Evolutionary conservation across 768 basidiomycete genomes (phyloP).

Genomic region (Nidula microcarpa): DNA sequence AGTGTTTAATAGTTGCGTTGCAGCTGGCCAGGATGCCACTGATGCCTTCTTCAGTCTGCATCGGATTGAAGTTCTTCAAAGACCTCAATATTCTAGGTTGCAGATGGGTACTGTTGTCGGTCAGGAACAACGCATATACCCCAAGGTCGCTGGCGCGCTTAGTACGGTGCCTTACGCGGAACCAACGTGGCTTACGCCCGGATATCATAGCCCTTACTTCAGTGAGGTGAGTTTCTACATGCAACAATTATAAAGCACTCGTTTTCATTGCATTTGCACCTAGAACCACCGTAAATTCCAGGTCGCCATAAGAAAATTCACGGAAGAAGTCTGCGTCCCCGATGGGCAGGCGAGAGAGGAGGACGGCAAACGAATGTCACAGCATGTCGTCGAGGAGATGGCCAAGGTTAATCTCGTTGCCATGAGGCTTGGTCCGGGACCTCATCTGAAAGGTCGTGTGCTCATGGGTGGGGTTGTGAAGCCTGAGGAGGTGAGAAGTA

Average conservation of each 20-base stretch:
- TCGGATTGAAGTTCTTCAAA: slow-evolving; percentile 75
- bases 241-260: neutral
- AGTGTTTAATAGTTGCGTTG: neutral
- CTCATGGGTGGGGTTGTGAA: slow-evolving; percentile 73
- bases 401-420: slow-evolving; percentile 37
- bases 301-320: slow-evolving; percentile 60
- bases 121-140: slow-evolving; percentile 50
- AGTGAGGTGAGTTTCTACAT: slow-evolving; percentile 48
- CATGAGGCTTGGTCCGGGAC: slow-evolving; percentile 86
- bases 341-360: slow-evolving; percentile 65
- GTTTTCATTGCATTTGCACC: slow-evolving; percentile 1
- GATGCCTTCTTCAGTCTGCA: slow-evolving; percentile 89
- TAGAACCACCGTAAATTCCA: slow-evolving; percentile 61
- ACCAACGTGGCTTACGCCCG: slow-evolving; percentile 72
- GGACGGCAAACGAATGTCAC: slow-evolving; percentile 75
- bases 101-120: slow-evolving; percentile 72
- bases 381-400: slow-evolving; percentile 72
- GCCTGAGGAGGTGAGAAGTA: slow-evolving; percentile 59
- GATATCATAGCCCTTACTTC: slow-evolving; percentile 75
- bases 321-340: slow-evolving; percentile 63
- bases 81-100: slow-evolving; percentile 70
- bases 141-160: slow-evolving; percentile 50
- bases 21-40: slow-evolving; percentile 86
- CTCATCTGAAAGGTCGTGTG: slow-evolving; percentile 74
- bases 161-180: slow-evolving; percentile 86